Percentiles rank a stretch among this genome's conserved stretches.
phyloP scores from a whole-genome alignment of 306 rosid species.

The Rubus parviflorus region DNA sequence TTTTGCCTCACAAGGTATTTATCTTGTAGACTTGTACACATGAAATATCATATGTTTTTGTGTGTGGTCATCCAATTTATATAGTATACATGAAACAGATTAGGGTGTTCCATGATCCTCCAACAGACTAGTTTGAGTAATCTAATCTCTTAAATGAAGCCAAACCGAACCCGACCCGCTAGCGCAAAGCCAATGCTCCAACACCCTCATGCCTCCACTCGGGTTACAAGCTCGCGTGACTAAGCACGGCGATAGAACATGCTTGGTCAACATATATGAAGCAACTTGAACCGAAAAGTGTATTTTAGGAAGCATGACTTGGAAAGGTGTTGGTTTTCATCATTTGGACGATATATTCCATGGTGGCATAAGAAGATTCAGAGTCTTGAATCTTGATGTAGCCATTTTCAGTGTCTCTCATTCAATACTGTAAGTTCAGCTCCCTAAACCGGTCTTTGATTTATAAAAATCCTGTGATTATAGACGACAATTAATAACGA shows the following conservation, averaged over 20 bases:
- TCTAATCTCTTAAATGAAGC: too few relatives aligned
- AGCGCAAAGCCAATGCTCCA: neutral
- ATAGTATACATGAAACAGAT: too few relatives aligned
- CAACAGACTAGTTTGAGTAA: too few relatives aligned
- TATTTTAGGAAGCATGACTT: too few relatives aligned
- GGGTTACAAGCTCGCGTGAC: neutral
- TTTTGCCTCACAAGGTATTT: too few relatives aligned
- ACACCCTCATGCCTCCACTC: neutral
- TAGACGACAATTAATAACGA: neutral
- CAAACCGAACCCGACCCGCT: neutral
- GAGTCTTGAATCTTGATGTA: neutral
- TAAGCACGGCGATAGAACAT: neutral
- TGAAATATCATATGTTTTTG: too few relatives aligned
- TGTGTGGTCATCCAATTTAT: too few relatives aligned
- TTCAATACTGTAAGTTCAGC: neutral
- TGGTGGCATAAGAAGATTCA: neutral
- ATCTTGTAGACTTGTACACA: too few relatives aligned
- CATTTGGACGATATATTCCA: neutral
- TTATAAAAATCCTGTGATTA: neutral
- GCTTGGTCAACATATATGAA: too few relatives aligned
- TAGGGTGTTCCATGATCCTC: too few relatives aligned
- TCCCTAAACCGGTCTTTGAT: neutral
- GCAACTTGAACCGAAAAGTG: too few relatives aligned
- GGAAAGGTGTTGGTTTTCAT: too few relatives aligned
- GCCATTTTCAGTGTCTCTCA: neutral